A percentile compares a stretch with the other conserved stretches of the same genome.
phyloP scores from a whole-genome alignment of 768 basidiomycete genomes.

The Tricholoma sp. region DNA sequence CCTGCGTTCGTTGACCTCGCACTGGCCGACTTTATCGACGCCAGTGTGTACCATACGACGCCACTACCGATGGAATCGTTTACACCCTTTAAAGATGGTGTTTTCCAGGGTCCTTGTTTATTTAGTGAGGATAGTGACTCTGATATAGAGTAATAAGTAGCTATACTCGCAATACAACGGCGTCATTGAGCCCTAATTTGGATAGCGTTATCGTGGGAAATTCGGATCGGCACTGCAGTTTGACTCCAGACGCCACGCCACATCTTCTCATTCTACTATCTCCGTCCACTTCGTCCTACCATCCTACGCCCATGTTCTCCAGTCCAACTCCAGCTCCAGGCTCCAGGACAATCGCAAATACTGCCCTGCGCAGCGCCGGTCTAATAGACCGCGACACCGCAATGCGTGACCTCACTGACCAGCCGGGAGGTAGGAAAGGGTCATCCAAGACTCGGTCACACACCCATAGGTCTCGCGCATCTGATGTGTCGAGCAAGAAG shows the following conservation, averaged over 20 bases:
- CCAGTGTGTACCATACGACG: neutral
- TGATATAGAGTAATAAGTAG: too few species aligned
- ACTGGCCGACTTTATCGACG: neutral
- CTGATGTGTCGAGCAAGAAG: conserved; percentile 46
- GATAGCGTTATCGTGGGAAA: conserved; percentile 21
- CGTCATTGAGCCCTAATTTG: too few species aligned
- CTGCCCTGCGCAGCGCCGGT: conserved; percentile 63
- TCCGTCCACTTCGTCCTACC: conserved; percentile 1
- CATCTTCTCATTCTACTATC: conserved; percentile 8
- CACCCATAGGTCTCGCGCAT: conserved; percentile 54
- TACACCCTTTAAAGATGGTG: conserved; percentile 14
- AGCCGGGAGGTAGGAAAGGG: conserved; percentile 70
- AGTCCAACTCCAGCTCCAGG: conserved; percentile 55
- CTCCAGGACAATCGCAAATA: conserved; percentile 52
- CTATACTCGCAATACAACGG: too few species aligned
- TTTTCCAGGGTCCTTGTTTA: conserved; percentile 29
- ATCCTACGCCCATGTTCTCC: conserved; percentile 43
- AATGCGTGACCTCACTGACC: conserved; percentile 69
- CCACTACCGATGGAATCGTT: neutral
- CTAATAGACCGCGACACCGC: conserved; percentile 71
- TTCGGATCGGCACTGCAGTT: conserved; percentile 21
- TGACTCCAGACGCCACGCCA: conserved; percentile 26
- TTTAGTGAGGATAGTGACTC: conserved; percentile 21
- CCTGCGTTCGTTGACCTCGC: neutral
- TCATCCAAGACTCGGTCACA: conserved; percentile 56